These are phyloP conservation scores for Zygnema cylindricum DNA, from an alignment of 139 green algal genomes.

Conservation along the genomic window DNA sequence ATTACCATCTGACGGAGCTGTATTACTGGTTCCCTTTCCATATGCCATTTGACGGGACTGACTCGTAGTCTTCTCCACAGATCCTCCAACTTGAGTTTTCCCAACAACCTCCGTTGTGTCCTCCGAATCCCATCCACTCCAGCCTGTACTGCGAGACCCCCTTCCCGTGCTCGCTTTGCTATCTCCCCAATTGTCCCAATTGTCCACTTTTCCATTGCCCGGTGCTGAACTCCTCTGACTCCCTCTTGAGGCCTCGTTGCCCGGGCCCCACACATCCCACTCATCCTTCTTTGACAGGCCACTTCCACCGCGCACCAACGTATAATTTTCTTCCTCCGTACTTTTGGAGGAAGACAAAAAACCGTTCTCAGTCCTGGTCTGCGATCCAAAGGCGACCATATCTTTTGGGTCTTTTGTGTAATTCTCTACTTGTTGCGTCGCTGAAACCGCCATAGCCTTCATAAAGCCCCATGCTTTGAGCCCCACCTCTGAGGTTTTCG, in stretches of 20 bases:
- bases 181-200: slow-evolving; percentile 1
- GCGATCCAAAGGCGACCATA: neutral
- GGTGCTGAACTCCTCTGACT: neutral
- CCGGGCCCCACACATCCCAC: neutral
- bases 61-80: neutral
- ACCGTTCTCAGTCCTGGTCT: neutral
- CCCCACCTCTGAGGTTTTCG: slow-evolving; percentile 38
- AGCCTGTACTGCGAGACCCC: neutral
- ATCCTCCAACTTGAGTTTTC: no score
- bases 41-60: neutral
- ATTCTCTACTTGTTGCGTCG: slow-evolving; percentile 38
- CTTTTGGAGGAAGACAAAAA: neutral
- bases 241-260: neutral
- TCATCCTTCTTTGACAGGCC: neutral
- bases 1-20: neutral
- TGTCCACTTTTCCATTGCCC: neutral
- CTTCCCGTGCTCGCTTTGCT: neutral
- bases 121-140: neutral
- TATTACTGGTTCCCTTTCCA: neutral
- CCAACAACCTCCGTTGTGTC: neutral
- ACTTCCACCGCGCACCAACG: neutral
- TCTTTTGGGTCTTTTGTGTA: slow-evolving; percentile 29
- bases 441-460: slow-evolving; percentile 8
- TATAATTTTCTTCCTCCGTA: slow-evolving; percentile 10
- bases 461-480: slow-evolving; percentile 52